These are phyloP conservation scores for Erodium maritimum DNA, from an alignment of 345 rosid species.

Conservation along the genomic window DNA sequence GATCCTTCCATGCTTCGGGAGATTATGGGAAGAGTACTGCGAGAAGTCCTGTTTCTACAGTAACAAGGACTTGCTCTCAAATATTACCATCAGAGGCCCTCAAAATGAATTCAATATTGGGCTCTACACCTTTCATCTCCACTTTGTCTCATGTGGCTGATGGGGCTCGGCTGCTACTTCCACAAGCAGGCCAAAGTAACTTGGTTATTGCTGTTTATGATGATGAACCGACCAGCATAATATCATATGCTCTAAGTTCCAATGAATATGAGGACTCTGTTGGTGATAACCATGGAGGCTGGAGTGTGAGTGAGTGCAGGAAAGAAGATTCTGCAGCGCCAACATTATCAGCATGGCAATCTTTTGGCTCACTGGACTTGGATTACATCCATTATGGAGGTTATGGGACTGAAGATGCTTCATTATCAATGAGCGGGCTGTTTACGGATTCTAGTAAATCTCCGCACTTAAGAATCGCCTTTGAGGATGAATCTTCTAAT, in stretches of 20 bases:
- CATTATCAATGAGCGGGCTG: constrained; percentile 27
- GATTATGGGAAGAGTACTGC: constrained; percentile 68
- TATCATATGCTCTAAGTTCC: constrained; percentile 80
- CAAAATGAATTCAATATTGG: constrained; percentile 40
- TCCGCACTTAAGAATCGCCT: constrained; percentile 62
- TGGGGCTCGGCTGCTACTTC: constrained; percentile 69
- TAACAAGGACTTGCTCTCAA: constrained; percentile 47
- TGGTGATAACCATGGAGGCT: constrained; percentile 32
- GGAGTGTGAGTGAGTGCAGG: constrained; percentile 20
- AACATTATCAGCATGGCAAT: constrained; percentile 50
- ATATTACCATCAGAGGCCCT: constrained; percentile 55
- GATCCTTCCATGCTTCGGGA: constrained; percentile 88
- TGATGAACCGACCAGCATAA: constrained; percentile 80
- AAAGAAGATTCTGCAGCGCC: constrained; percentile 32
- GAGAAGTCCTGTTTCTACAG: constrained; percentile 65
- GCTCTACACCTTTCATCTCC: constrained; percentile 42
- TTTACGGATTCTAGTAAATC: constrained; percentile 51
- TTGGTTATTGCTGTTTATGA: constrained; percentile 76
- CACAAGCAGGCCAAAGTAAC: constrained; percentile 40
- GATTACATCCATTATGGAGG: constrained; percentile 42
- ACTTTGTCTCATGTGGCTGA: constrained; percentile 54
- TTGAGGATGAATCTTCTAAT: constrained; percentile 43
- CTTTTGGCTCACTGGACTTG: constrained; percentile 48
- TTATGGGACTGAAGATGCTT: constrained; percentile 42
- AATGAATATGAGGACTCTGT: constrained; percentile 76